Evolutionary conservation across 805 yeast species (phyloP), one percentile per base, ranked within the genome.

Genomic region (Lachancea quebecensis): DNA sequence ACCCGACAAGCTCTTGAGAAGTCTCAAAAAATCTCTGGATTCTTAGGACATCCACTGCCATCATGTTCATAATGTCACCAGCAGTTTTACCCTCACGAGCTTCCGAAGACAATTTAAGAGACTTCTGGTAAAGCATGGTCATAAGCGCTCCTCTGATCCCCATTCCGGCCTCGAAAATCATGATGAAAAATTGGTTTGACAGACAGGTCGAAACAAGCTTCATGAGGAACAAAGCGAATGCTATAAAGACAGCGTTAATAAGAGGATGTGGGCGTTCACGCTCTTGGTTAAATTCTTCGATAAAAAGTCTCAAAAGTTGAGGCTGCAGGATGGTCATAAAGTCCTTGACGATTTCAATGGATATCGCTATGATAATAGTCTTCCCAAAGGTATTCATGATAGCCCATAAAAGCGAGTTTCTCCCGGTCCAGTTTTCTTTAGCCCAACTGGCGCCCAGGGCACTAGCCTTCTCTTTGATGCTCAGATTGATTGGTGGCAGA

Each of bases 1-100:
- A 78, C 37, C 83, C 73, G 18, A 82, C 64, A 46, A 81, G 55
- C 4, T 73, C 69, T 51, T 77, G 81, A 21, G 81, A 64, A 49
- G 75, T 72, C 39, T 70, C 69, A n/a, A 77, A 62, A 44, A 84
- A 64, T 33, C 77, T 79, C 57, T 81, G 85, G 27, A 87, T 67
- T 50, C 84, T 71, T 39, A 68, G 67, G 10, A 85, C 79, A 67
- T 88, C 96, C 29, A 85, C 90, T 15, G 93, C 77, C 71, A 85
- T 75, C 56, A 82, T 71, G 56, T 85, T 87, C 52, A 87, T 74
- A 42, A 88, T 84, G 52, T 86, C 95, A 52, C 95, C 95, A 2
- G 90, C 75, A 1, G 87, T 66, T 51, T 75, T 68, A 14, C 73
- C 70, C 29, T 72, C 71, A 49, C 82, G 74, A 7, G 88, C 78